Percentiles rank a stretch among this genome's conserved stretches.
Conservation (phyloP, 352 stramenopile species). For the Aphanomyces stellatus region DNA sequence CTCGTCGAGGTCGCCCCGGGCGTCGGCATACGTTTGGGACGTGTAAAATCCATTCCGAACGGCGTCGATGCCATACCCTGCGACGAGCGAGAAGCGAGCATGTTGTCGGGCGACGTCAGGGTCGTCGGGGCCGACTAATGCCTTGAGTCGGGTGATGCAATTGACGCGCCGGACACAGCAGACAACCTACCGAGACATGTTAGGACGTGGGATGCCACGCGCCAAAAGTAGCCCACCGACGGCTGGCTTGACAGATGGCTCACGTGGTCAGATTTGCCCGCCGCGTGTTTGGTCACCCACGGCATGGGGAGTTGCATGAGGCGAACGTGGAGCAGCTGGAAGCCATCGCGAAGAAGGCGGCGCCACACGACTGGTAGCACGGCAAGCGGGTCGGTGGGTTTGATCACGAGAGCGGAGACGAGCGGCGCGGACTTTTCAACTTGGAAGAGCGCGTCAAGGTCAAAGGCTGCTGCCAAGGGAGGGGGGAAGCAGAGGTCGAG, state of each 20-base stretch:
- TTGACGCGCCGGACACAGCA: not conserved
- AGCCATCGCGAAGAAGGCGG: not conserved
- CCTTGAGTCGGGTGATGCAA: slow-evolving; percentile 2
- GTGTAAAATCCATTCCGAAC: slow-evolving; percentile 12
- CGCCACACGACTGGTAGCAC: not conserved
- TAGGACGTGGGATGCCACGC: not conserved
- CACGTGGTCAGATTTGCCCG: no score
- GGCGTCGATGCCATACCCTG: slow-evolving; percentile 11
- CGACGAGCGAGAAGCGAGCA: slow-evolving; percentile 8
- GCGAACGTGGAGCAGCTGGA: not conserved
- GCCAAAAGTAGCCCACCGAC: no score
- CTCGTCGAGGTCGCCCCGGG: not conserved
- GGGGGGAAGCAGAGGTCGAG: slow-evolving; percentile 1
- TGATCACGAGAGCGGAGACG: not conserved
- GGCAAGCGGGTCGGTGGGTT: not conserved
- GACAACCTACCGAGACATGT: not conserved
- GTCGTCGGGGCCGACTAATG: slow-evolving; percentile 5
- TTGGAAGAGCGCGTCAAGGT: not conserved
- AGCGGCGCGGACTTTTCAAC: not conserved
- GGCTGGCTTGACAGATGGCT: no score
- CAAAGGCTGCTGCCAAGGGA: not conserved
- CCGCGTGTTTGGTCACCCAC: no score
- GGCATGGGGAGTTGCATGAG: not conserved
- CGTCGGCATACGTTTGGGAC: not conserved
- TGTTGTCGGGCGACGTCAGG: not conserved